Conservation (phyloP, 2,329 filamentous ascomycete genomes). For the Verticillium albo-atrum region DNA sequence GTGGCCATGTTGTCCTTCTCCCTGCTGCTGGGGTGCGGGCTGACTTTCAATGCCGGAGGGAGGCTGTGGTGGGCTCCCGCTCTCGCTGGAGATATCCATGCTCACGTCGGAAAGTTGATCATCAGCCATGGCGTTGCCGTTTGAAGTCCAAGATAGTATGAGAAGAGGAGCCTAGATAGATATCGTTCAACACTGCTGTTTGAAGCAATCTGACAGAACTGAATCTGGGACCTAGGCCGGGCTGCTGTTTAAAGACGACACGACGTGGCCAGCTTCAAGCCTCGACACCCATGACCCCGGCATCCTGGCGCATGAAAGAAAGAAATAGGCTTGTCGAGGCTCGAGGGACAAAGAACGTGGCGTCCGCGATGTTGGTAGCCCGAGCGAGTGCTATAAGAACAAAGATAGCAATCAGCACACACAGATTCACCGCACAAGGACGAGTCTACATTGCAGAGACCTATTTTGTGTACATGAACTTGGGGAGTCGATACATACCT, state of each 20-base stretch:
- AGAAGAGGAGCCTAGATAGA: no score
- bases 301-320: background rate
- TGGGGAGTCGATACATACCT: background rate
- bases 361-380: background rate
- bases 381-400: constrained; percentile 5
- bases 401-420: constrained; percentile 9
- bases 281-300: background rate
- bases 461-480: no score
- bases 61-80: background rate
- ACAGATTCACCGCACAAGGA: background rate
- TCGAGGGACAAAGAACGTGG: background rate
- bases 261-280: no score
- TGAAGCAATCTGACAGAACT: no score
- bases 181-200: no score
- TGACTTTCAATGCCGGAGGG: background rate
- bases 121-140: no score
- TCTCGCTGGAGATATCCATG: no score
- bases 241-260: no score
- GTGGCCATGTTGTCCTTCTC: background rate
- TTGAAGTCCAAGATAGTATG: no score
- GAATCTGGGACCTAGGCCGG: no score
- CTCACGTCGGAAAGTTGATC: background rate
- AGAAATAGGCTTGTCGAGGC: background rate
- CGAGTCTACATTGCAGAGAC: background rate
- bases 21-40: background rate